Conservation (phyloP, 2,329 filamentous ascomycete genomes). For the Colletotrichum paranaense region DNA sequence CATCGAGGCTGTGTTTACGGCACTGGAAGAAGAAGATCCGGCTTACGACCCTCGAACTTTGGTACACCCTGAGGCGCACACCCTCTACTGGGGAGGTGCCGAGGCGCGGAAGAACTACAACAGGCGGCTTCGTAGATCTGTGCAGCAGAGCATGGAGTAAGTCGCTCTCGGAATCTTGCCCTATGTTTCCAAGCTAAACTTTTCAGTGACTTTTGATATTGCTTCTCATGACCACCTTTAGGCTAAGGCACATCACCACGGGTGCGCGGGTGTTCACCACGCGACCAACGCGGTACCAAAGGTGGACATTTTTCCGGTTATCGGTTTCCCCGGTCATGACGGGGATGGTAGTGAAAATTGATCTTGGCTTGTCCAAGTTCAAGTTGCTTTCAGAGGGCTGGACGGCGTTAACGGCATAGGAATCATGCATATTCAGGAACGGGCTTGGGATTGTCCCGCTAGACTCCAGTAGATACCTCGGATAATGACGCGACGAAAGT, state of each 20-base stretch:
- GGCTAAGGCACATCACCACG: not conserved
- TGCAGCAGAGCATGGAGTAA: slow-evolving; percentile 76
- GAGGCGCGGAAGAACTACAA: slow-evolving; percentile 89
- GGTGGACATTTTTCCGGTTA: not conserved
- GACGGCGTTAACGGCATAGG: slow-evolving; percentile 30
- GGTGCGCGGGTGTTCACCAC: not conserved
- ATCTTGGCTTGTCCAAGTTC: slow-evolving; percentile 15
- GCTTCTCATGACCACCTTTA: not conserved
- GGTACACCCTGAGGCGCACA: slow-evolving; percentile 87
- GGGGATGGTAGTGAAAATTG: not conserved
- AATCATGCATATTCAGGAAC: slow-evolving; percentile 33
- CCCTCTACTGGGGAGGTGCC: slow-evolving; percentile 84
- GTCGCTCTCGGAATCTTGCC: slow-evolving; percentile 36
- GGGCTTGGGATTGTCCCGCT: slow-evolving; percentile 24
- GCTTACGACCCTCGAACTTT: slow-evolving; percentile 91
- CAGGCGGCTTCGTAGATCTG: slow-evolving; percentile 80
- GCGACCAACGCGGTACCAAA: not conserved
- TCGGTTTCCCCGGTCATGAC: not conserved
- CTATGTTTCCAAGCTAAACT: not conserved
- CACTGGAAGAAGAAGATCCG: slow-evolving; percentile 88
- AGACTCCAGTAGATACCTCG: slow-evolving; percentile 36
- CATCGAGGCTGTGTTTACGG: slow-evolving; percentile 83
- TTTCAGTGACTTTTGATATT: slow-evolving; percentile 23
- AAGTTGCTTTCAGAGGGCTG: slow-evolving; percentile 19
- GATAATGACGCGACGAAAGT: slow-evolving; percentile 33